phyloP scores from a whole-genome alignment of 768 basidiomycete species.

The Serendipita sp. region DNA sequence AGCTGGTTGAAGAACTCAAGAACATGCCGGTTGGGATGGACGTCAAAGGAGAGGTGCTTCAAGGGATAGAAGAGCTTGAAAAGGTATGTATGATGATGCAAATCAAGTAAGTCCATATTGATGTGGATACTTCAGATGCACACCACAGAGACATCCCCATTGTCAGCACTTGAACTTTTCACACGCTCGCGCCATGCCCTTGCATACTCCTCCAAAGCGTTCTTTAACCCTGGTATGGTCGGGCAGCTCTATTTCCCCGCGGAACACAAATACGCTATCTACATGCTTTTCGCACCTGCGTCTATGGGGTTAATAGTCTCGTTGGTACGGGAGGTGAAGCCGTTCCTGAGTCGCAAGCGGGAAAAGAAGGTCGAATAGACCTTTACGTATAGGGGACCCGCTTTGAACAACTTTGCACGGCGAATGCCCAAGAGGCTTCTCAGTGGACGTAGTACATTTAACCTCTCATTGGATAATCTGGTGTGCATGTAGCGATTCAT shows the following conservation, averaged over 20 bases:
- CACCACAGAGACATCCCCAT: not conserved
- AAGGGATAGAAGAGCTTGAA: constrained; percentile 56
- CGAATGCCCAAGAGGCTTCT: too few relatives aligned
- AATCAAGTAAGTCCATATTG: not conserved
- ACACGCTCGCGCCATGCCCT: constrained; percentile 25
- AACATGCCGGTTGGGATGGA: constrained; percentile 82
- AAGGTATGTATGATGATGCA: constrained; percentile 30
- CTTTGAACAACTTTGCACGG: too few relatives aligned
- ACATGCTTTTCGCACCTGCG: constrained; percentile 78
- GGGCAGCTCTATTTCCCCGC: constrained; percentile 93
- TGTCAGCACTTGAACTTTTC: not conserved
- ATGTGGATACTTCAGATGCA: not conserved
- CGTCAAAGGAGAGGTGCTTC: constrained; percentile 56
- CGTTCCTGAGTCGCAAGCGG: constrained; percentile 30
- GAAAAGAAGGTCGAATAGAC: constrained; percentile 5
- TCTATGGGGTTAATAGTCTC: constrained; percentile 69
- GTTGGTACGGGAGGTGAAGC: constrained; percentile 51
- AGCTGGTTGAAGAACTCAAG: constrained; percentile 68
- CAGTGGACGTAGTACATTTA: too few relatives aligned
- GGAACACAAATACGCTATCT: constrained; percentile 95
- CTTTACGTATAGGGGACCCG: too few relatives aligned
- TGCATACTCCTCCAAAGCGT: constrained; percentile 50
- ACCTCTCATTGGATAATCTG: too few relatives aligned
- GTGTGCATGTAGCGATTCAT: too few relatives aligned
- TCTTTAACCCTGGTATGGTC: constrained; percentile 94